Evolutionary conservation across 306 rosid species (phyloP), one percentile per base, ranked within the genome.

Genomic region (Trifolium dubium): DNA sequence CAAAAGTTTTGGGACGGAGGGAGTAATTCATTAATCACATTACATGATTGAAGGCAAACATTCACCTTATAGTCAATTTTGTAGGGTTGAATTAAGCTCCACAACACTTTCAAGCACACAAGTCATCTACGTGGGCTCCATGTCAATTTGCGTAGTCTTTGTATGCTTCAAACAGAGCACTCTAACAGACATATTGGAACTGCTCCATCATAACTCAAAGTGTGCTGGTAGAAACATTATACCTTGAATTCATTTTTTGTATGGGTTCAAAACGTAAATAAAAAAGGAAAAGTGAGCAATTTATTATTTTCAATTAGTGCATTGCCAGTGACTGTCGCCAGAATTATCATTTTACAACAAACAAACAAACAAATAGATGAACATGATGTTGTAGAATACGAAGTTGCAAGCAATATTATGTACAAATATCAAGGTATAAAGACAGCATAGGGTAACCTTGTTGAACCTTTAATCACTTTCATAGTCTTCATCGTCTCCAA

Each of bases 401-500:
- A 72, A 71, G 71, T 77, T 54, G 78, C 67, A 87, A 72, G 71
- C 81, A 84, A 56, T 80, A 64, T 64, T 88, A 92, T 90, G 83
- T 92, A 95, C 99, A 92, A 40, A 84, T 56, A 44, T 62, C 41
- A 10, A 49, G 50, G 66, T 77, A 55, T 58, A 19, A 40, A 63
- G 66, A 50, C 37, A 46, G 29, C 53, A 56, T 40, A 4, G 29
- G 64, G 44, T 5, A 64, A 35, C 49, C 66, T 49, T 54, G 59
- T 17, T 31, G 71, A 23, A 53, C 55, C 80, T 86, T 86, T 82
- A 91, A 79, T 92, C 99, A 69, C 97, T 95, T 81, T 92, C 98
- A 4, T 86, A 92, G 83, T 95, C 99, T 69, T 95, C 99, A 0
- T 94, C 99, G 30, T 95, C 98, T 55, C 99, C 99, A 28, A 95